Evolutionary conservation across 1,284 basidiomycete species (phyloP), one percentile per base, ranked within the genome.

Genomic region (Papiliotrema laurentii): DNA sequence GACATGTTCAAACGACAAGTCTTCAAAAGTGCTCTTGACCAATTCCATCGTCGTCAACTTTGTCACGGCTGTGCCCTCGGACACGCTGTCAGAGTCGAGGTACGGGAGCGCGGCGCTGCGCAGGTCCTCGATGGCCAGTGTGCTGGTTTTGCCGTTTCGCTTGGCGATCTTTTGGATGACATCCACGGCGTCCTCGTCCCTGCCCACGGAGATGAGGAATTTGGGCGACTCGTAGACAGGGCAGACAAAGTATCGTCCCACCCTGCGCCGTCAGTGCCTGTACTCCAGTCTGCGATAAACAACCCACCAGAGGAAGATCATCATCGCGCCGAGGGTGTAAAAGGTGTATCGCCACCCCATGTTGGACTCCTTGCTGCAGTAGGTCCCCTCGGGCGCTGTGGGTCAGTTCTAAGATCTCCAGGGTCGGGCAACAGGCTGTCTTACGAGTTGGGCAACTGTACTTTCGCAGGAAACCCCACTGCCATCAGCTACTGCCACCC

Each of bases 331-430:
- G 30, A 77, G 75, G 39, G 52, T 42, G 50, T 68, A 83, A 79
- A 79, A 74, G 25, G 79, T 78, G 68, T 83, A 83, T 61, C 82
- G 74, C 82, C 82, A 83, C 21, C 82, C 82, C 73, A 77, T 78
- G 63, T 83, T 83, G 46, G 75, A 63, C 2, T 65, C 68, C 47
- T 70, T 74, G 2, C 72, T 63, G 55, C 82, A 65, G 38, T 53
- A 82, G 30, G 70, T 50, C 10, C 71, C 75, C 40, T 52, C 51
- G 25, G 58, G 58, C 49, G 62, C 64, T 49, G 60, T 57, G 25
- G 63, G 49, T 33, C 25, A 43, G 19, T 19, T 18, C n/a, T n/a
- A n/a, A n/a, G n/a, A n/a, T n/a, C n/a, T n/a, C n/a, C n/a, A n/a
- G n/a, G n/a, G n/a, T n/a, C n/a, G n/a, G n/a, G n/a, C n/a, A n/a